phyloP scores from a whole-genome alignment of 2,329 filamentous ascomycete species.

The Cercospora canescens region DNA sequence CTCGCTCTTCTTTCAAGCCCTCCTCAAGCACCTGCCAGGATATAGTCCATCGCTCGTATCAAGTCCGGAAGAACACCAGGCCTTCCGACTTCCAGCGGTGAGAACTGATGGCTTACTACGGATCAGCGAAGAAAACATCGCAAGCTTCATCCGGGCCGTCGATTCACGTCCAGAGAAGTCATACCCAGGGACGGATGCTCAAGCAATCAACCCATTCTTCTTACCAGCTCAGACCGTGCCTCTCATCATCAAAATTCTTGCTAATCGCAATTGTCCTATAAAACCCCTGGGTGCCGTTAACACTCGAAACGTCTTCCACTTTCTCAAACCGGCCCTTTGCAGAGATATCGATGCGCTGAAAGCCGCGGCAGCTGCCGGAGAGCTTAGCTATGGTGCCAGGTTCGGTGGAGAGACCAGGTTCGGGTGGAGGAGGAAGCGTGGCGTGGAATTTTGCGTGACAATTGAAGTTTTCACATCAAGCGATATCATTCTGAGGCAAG shows the following conservation, averaged over 20 bases:
- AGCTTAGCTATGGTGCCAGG: constrained; percentile 11
- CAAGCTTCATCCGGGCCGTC: constrained; percentile 2
- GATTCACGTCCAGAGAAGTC: background rate
- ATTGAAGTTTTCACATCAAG: constrained; percentile 8
- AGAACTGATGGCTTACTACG: constrained; percentile 11
- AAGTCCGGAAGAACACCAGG: background rate
- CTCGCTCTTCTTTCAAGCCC: constrained; percentile 2
- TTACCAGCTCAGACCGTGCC: constrained; percentile 17
- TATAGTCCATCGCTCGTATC: background rate
- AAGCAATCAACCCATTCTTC: constrained; percentile 13
- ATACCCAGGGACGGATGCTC: background rate
- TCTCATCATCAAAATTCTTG: constrained; percentile 15
- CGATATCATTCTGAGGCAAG: constrained; percentile 8
- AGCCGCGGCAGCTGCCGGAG: background rate
- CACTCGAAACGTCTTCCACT: constrained; percentile 17
- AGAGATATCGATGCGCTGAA: background rate
- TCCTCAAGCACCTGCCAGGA: constrained; percentile 10
- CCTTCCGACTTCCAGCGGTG: constrained; percentile 3
- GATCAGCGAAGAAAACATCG: background rate
- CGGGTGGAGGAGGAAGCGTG: constrained; percentile 18
- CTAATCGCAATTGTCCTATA: constrained; percentile 17
- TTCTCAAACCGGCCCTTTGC: constrained; percentile 11
- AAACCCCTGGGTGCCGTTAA: constrained; percentile 23
- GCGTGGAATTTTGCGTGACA: constrained; percentile 21
- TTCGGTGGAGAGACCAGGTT: constrained; percentile 15